Percentiles rank a stretch among this genome's conserved stretches.
phyloP scores from a whole-genome alignment of 441 rosid species.

The Pelargonium australe region DNA sequence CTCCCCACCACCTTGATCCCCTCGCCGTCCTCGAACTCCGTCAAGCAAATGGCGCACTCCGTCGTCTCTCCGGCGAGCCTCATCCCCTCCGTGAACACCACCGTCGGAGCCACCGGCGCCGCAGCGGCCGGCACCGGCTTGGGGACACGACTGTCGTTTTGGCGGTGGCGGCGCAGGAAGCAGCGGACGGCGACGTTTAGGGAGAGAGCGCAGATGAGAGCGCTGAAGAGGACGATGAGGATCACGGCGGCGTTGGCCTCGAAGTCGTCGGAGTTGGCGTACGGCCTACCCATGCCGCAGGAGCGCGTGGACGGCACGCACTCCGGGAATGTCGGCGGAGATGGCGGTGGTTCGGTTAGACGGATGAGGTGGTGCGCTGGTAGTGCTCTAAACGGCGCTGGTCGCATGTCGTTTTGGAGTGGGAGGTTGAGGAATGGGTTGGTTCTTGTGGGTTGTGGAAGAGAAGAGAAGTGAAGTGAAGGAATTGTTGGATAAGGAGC shows the following conservation, averaged over 20 bases:
- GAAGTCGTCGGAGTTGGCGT: conserved; percentile 41
- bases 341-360: too few species aligned
- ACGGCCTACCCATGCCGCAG: conserved; percentile 45
- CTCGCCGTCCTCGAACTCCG: conserved; percentile 69
- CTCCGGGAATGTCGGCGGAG: too few species aligned
- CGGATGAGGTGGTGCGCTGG: too few species aligned
- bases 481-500: too few species aligned
- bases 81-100: conserved; percentile 38
- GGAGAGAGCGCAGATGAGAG: conserved; percentile 52
- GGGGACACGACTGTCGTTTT: neutral
- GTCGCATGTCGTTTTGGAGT: too few species aligned
- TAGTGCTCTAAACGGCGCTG: too few species aligned
- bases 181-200: conserved; percentile 59
- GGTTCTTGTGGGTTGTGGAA: too few species aligned
- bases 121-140: conserved; percentile 32
- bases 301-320: too few species aligned
- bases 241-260: conserved; percentile 45
- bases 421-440: too few species aligned
- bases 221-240: conserved; percentile 51
- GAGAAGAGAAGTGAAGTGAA: too few species aligned
- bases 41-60: conserved; percentile 75
- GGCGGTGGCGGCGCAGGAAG: conserved; percentile 25
- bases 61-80: conserved; percentile 46
- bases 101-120: conserved; percentile 16
- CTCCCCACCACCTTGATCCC: conserved; percentile 49